These are phyloP conservation scores for Elaeis oleifera DNA, from an alignment of 202 grass and related monocot genomes.

Conservation along the genomic window DNA sequence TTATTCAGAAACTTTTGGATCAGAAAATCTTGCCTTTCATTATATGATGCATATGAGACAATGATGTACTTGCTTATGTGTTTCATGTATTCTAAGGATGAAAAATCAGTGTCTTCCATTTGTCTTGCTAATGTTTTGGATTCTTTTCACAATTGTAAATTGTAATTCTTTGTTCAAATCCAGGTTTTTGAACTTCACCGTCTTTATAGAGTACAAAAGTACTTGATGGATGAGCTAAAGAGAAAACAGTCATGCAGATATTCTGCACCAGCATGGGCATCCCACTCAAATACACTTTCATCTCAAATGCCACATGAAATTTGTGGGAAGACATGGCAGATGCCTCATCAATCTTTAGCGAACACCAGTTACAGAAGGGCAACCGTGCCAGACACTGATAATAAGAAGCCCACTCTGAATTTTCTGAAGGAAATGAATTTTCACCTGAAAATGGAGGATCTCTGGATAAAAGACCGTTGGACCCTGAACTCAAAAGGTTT, in stretches of 20 bases:
- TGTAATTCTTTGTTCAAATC: conserved; percentile 8
- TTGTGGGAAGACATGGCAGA: conserved; percentile 34
- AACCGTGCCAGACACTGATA: conserved; percentile 29
- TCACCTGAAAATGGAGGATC: conserved; percentile 23
- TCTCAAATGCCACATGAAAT: conserved; percentile 47
- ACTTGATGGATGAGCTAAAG: conserved; percentile 57
- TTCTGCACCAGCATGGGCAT: conserved; percentile 29
- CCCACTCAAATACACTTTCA: conserved; percentile 49
- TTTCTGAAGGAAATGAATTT: conserved; percentile 60
- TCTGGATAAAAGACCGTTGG: conserved; percentile 19
- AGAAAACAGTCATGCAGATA: conserved; percentile 33
- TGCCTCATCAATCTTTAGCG: background rate
- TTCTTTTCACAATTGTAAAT: too few species aligned
- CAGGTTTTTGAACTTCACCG: conserved; percentile 95
- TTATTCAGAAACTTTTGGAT: too few species aligned
- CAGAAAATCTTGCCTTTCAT: too few species aligned
- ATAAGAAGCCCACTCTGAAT: conserved; percentile 35
- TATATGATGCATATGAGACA: too few species aligned
- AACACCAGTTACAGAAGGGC: background rate
- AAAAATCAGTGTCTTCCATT: too few species aligned
- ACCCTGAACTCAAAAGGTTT: conserved; percentile 11
- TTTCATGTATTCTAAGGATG: too few species aligned
- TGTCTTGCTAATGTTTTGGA: too few species aligned
- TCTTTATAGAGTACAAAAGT: conserved; percentile 80
- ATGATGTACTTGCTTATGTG: too few species aligned